Conservation (phyloP, 768 basidiomycete genomes). For the Cystobasidium tubakii region DNA sequence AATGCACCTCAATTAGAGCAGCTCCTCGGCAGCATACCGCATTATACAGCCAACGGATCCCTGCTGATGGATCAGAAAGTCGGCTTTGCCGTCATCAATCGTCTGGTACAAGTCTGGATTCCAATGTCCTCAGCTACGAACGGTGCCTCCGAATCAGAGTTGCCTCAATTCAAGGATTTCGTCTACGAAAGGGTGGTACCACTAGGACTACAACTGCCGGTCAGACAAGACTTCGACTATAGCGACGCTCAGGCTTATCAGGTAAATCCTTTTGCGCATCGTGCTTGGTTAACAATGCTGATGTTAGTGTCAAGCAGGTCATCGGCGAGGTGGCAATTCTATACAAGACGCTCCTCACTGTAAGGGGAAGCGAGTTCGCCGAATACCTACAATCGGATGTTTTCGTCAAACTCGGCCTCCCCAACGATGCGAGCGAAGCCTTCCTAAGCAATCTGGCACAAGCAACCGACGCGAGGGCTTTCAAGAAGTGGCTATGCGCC, state of each 20-base stretch:
- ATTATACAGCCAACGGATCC: constrained; percentile 65
- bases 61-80: constrained; percentile 71
- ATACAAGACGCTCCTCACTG: constrained; percentile 69
- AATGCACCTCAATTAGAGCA: constrained; percentile 62
- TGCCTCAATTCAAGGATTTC: constrained; percentile 88
- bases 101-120: constrained; percentile 51
- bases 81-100: constrained; percentile 67
- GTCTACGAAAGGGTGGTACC: constrained; percentile 81
- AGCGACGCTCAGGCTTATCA: constrained; percentile 80
- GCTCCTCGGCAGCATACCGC: constrained; percentile 67
- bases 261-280: constrained; percentile 51
- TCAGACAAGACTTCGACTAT: constrained; percentile 71
- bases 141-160: constrained; percentile 48
- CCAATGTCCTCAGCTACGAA: constrained; percentile 52
- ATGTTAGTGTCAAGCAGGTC: constrained; percentile 56
- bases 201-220: constrained; percentile 71
- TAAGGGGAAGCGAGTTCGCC: constrained; percentile 73
- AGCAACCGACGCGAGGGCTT: constrained; percentile 22
- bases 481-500: constrained; percentile 34
- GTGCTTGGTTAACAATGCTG: not conserved
- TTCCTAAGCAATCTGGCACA: constrained; percentile 37
- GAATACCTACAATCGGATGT: constrained; percentile 71
- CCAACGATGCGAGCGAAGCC: constrained; percentile 56
- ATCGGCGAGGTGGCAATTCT: constrained; percentile 82
- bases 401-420: constrained; percentile 84